phyloP scores from a whole-genome alignment of 1,284 basidiomycete genomes.

The Puccinia coronata region DNA sequence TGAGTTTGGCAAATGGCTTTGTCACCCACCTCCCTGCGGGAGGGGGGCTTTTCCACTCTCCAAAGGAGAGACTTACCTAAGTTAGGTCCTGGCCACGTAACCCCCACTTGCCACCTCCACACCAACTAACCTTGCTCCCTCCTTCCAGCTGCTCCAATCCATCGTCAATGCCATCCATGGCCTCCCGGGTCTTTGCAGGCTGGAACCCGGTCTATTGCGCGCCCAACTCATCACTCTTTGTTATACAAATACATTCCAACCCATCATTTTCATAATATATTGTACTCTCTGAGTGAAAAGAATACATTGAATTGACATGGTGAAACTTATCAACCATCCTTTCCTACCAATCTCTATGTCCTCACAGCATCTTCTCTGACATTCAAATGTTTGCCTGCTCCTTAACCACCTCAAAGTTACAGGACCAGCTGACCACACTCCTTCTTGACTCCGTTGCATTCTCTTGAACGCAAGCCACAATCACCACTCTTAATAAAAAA shows the following conservation, averaged over 20 bases:
- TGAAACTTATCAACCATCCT: no score
- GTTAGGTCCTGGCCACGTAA: no score
- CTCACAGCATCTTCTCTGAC: slow-evolving; percentile 41
- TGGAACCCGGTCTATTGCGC: slow-evolving; percentile 45
- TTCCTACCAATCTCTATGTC: no score
- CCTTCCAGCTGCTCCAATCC: slow-evolving; percentile 44
- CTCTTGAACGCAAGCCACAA: slow-evolving; percentile 41
- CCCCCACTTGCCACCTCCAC: slow-evolving; percentile 48
- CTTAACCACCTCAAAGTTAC: slow-evolving; percentile 37
- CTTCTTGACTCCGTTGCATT: slow-evolving; percentile 41
- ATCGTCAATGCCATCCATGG: slow-evolving; percentile 43
- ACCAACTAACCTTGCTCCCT: slow-evolving; percentile 45
- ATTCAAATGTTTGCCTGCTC: slow-evolving; percentile 47
- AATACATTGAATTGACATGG: no score
- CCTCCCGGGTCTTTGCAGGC: background rate
- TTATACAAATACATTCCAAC: background rate
- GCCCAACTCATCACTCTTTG: slow-evolving; percentile 26
- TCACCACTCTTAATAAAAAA: slow-evolving; percentile 46
- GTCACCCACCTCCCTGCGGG: no score
- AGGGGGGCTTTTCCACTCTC: no score
- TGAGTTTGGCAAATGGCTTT: no score
- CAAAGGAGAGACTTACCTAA: no score
- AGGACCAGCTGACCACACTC: slow-evolving; percentile 35
- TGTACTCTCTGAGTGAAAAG: no score
- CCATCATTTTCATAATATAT: background rate